Conservation (phyloP, 2,329 filamentous ascomycete species). For the Pleurostoma richardsiae region DNA sequence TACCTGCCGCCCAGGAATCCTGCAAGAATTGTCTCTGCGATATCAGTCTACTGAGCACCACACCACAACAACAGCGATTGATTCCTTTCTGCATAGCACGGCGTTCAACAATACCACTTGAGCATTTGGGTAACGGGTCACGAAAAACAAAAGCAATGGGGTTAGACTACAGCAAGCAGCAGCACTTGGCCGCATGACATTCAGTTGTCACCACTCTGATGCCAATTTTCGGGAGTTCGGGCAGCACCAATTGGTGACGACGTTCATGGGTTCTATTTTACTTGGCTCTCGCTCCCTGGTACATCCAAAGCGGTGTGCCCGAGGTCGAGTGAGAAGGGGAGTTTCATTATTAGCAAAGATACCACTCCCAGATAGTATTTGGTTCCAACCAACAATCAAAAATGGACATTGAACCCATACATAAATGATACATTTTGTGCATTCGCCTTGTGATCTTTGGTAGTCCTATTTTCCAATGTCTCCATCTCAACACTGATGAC, state of each 20-base stretch:
- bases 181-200: neutral
- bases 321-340: neutral
- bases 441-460: too few relatives aligned
- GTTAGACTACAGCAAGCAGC: neutral
- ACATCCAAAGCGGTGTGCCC: neutral
- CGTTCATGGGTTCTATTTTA: neutral
- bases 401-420: too few relatives aligned
- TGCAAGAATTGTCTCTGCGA: constrained; percentile 45
- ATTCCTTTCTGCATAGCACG: neutral
- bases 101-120: neutral
- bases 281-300: neutral
- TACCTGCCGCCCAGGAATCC: constrained; percentile 49
- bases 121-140: neutral
- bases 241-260: neutral
- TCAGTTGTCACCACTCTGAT: neutral
- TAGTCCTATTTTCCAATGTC: too few relatives aligned
- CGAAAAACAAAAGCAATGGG: neutral
- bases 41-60: constrained; percentile 48
- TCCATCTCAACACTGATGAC: too few relatives aligned
- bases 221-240: neutral
- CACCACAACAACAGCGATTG: neutral
- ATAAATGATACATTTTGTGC: too few relatives aligned
- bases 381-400: too few relatives aligned
- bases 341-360: neutral
- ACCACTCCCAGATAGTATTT: too few relatives aligned